Conservation (phyloP, 352 stramenopile species). For the Pythium brachiatum region DNA sequence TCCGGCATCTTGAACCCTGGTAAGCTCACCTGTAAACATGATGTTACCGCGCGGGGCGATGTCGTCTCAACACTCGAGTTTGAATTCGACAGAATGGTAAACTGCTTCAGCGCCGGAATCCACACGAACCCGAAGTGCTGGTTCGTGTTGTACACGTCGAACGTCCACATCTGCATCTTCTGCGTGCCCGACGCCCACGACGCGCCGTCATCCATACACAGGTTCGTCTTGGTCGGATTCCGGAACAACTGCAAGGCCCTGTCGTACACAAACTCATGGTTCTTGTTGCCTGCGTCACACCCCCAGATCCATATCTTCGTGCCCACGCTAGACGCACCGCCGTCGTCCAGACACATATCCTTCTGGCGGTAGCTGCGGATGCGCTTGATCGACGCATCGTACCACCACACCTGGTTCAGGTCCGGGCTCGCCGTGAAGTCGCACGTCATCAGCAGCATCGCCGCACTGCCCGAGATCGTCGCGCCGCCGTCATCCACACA, state of each 20-base stretch:
- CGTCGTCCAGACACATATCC: slow-evolving; percentile 23
- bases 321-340: neutral
- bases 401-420: slow-evolving; percentile 23
- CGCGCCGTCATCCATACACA: slow-evolving; percentile 28
- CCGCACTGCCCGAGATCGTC: neutral
- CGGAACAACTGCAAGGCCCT: neutral
- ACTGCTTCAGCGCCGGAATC: no score
- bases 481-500: slow-evolving; percentile 3
- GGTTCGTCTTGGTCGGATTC: neutral
- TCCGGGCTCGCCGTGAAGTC: neutral
- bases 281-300: slow-evolving; percentile 19
- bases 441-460: neutral
- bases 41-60: no score
- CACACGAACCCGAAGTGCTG: slow-evolving; percentile 14
- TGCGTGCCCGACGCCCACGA: neutral
- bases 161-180: neutral
- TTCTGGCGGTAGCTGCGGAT: slow-evolving; percentile 25
- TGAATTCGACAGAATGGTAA: no score
- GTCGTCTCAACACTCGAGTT: no score
- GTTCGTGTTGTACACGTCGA: slow-evolving; percentile 1
- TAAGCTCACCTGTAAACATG: no score
- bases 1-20: no score
- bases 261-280: slow-evolving; percentile 33
- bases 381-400: slow-evolving; percentile 20
- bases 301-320: slow-evolving; percentile 18